These are phyloP conservation scores for Oxytropis ochrocephala DNA, from an alignment of 306 rosid genomes.

Conservation along the genomic window DNA sequence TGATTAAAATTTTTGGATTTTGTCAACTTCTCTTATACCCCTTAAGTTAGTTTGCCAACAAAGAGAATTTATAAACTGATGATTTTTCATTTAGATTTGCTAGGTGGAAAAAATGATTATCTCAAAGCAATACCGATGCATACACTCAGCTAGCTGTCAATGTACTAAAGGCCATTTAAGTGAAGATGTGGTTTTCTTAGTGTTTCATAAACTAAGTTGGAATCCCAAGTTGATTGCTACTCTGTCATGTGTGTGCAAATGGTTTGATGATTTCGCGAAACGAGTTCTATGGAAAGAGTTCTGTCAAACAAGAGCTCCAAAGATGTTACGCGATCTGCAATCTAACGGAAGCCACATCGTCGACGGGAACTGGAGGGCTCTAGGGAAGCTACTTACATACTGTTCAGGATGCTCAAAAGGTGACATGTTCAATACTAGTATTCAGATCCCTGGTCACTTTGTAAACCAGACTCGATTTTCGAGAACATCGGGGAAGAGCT, in stretches of 20 bases:
- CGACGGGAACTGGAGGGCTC: slow-evolving; percentile 97
- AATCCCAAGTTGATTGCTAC: slow-evolving; percentile 81
- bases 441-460: slow-evolving; percentile 86
- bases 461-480: slow-evolving; percentile 81
- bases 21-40: too few species aligned
- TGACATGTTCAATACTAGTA: slow-evolving; percentile 52
- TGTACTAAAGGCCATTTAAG: slow-evolving; percentile 87
- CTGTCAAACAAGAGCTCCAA: slow-evolving; percentile 81
- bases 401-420: slow-evolving; percentile 84
- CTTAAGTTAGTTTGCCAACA: neutral
- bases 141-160: slow-evolving; percentile 86
- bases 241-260: slow-evolving; percentile 84
- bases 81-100: neutral
- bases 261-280: slow-evolving; percentile 98
- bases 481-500: slow-evolving; percentile 92
- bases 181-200: slow-evolving; percentile 75
- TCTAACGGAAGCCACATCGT: slow-evolving; percentile 81
- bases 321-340: slow-evolving; percentile 86
- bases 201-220: slow-evolving; percentile 71
- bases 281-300: slow-evolving; percentile 93
- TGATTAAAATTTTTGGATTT: too few species aligned
- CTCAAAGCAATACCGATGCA: slow-evolving; percentile 84
- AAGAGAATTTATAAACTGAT: slow-evolving; percentile 10
- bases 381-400: slow-evolving; percentile 81
- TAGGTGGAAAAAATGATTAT: slow-evolving; percentile 66